These are phyloP conservation scores for Gossypium arboreum DNA, from an alignment of 345 rosid species.

Conservation along the genomic window DNA sequence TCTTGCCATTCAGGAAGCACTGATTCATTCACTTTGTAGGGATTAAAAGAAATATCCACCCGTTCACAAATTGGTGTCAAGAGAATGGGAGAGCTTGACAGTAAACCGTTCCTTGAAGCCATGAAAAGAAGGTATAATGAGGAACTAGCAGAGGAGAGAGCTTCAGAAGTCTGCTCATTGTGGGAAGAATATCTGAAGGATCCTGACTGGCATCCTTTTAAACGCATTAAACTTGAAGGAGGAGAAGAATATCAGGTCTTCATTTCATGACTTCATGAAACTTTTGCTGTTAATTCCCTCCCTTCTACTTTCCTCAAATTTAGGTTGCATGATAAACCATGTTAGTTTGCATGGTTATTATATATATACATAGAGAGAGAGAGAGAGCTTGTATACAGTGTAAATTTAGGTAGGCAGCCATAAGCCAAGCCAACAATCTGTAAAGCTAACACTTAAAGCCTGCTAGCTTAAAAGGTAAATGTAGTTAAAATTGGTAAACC, in stretches of 20 bases:
- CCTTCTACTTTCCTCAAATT: not conserved
- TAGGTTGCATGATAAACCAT: slow-evolving; percentile 4
- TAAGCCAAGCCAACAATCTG: not conserved
- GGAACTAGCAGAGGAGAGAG: slow-evolving; percentile 73
- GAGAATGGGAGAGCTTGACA: slow-evolving; percentile 96
- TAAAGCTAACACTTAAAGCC: not conserved
- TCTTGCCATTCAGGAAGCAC: slow-evolving; percentile 14
- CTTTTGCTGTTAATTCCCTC: not conserved
- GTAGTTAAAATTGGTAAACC: not conserved
- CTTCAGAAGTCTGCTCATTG: slow-evolving; percentile 71
- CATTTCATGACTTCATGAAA: slow-evolving; percentile 9
- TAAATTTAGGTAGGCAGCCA: not conserved
- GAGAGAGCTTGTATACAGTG: not conserved
- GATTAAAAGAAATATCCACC: slow-evolving; percentile 46
- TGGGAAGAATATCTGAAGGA: slow-evolving; percentile 95
- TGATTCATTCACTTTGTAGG: slow-evolving; percentile 36
- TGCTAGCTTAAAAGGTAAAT: not conserved
- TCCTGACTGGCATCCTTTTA: slow-evolving; percentile 95
- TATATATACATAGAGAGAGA: not conserved
- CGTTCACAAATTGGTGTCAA: slow-evolving; percentile 62
- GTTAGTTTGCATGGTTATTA: not conserved
- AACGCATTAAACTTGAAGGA: slow-evolving; percentile 41
- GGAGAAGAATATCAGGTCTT: slow-evolving; percentile 60
- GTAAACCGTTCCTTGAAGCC: slow-evolving; percentile 67
- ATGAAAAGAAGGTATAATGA: slow-evolving; percentile 63